A percentile compares a stretch with the other conserved stretches of the same genome.
Evolutionary conservation across 192 early-diverging fungal genomes (phyloP).

Genomic region (Obelidium mucronatum): DNA sequence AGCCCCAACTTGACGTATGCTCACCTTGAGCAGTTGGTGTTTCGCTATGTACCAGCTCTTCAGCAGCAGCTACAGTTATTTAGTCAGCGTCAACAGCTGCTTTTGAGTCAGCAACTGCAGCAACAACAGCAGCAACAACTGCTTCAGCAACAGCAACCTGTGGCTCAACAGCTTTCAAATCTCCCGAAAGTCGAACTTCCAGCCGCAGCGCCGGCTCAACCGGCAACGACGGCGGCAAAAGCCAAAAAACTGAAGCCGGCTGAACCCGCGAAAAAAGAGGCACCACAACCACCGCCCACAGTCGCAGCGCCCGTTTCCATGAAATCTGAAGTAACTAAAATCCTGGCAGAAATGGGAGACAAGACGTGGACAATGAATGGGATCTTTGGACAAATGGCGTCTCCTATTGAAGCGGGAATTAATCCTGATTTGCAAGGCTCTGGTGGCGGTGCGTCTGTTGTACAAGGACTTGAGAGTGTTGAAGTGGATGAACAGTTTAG

Average conservation of each 20-base stretch:
- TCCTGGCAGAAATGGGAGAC: conserved; percentile 1
- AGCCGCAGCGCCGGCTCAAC: background rate
- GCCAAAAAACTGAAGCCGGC: background rate
- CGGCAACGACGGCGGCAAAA: background rate
- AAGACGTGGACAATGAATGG: background rate
- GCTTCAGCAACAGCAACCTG: conserved; percentile 7
- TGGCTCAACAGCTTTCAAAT: background rate
- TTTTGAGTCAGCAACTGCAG: background rate
- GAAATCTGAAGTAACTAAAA: background rate
- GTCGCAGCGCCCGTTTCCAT: background rate
- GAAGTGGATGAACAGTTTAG: conserved; percentile 1
- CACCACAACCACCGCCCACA: background rate
- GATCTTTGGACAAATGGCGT: background rate
- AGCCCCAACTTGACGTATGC: background rate
- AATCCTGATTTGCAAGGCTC: conserved; percentile 17
- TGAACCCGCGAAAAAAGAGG: background rate
- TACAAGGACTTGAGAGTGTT: conserved; percentile 7
- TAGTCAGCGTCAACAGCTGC: conserved; percentile 2
- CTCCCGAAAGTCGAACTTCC: background rate
- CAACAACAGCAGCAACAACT: conserved; percentile 9
- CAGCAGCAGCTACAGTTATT: background rate
- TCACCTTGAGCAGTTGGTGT: background rate
- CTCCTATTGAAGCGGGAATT: background rate
- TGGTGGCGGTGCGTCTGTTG: too few relatives aligned
- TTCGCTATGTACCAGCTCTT: background rate